Evolutionary conservation across 495 filamentous ascomycete species (phyloP).

Genomic region (Cladorrhinum samala): DNA sequence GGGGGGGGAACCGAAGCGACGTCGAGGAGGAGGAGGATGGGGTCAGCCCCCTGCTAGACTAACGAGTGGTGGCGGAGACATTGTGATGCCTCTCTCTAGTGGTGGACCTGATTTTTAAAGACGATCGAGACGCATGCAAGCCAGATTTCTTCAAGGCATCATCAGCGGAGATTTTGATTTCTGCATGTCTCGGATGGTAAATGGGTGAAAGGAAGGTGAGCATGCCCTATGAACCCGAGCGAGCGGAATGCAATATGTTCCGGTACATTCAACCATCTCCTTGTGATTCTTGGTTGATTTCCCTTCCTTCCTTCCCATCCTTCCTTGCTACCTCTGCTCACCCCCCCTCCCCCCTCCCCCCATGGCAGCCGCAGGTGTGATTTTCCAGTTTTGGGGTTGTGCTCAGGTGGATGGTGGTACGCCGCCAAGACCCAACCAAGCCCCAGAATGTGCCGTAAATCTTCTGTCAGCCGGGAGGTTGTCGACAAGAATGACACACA

Average conservation of each 20-base stretch:
- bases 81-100: too few species aligned
- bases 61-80: too few species aligned
- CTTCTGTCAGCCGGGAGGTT: conserved; percentile 11
- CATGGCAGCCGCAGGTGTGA: neutral
- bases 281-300: neutral
- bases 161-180: neutral
- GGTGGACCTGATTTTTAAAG: too few species aligned
- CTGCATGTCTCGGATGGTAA: neutral
- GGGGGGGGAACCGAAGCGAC: neutral
- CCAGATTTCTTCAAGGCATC: neutral
- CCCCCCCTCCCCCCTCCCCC: neutral
- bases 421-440: conserved; percentile 6
- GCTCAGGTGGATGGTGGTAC: neutral
- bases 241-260: neutral
- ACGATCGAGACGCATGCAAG: neutral
- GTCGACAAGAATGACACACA: conserved; percentile 8
- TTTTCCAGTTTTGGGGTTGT: conserved; percentile 2
- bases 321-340: neutral
- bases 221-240: neutral
- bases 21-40: too few species aligned
- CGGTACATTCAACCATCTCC: neutral
- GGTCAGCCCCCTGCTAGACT: too few species aligned
- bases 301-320: conserved; percentile 3
- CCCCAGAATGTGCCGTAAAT: conserved; percentile 7
- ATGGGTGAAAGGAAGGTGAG: neutral